Evolutionary conservation across 176 grass and related monocot genomes (phyloP).

Genomic region (Zizania latifolia): DNA sequence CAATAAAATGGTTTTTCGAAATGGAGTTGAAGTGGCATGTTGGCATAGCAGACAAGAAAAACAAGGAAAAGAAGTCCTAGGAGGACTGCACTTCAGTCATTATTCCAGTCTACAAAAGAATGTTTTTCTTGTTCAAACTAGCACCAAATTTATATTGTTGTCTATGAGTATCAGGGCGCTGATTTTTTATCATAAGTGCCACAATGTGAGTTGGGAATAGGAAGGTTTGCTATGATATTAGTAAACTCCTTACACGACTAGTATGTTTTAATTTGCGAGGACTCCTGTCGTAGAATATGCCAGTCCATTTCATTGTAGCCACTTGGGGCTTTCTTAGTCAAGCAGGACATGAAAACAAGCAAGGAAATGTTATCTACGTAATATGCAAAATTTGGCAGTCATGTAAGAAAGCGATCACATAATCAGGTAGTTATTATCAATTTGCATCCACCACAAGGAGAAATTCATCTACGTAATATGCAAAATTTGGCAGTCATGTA

Average conservation of each 20-base stretch:
- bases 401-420: neutral
- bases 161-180: neutral
- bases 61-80: neutral
- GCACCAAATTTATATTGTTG: neutral
- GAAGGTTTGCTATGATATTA: neutral
- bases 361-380: too few species aligned
- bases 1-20: neutral
- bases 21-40: neutral
- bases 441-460: neutral
- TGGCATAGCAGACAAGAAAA: neutral
- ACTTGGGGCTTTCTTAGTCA: neutral
- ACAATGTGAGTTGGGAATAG: neutral
- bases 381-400: neutral
- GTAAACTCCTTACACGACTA: neutral
- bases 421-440: neutral
- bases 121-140: neutral
- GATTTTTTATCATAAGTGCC: conserved; percentile 23
- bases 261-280: neutral
- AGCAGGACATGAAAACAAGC: too few species aligned
- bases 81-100: neutral
- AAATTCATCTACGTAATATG: too few species aligned
- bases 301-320: neutral
- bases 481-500: neutral
- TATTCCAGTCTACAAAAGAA: neutral
- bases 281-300: neutral